Evolutionary conservation across 2,329 filamentous ascomycete genomes (phyloP), one percentile per base, ranked within the genome.

Genomic region (Calonectria hawksworthii): DNA sequence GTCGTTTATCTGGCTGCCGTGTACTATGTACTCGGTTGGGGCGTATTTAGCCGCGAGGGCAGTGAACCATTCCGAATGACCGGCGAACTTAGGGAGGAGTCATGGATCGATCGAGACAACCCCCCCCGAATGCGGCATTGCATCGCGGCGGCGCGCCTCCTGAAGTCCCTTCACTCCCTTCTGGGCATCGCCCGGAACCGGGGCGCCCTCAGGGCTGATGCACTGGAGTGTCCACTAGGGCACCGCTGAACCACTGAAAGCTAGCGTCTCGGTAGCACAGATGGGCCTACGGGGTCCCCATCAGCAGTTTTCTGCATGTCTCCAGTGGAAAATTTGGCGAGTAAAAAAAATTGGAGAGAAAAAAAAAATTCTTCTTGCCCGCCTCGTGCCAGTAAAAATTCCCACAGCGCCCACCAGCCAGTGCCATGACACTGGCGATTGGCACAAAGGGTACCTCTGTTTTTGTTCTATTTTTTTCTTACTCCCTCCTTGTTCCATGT

Each of bases 101-200:
- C 21, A 78, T 75, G 76, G 77, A 79, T 78, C 74, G 76, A 80
- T 79, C 78, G 79, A 78, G 76, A 74, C 65, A 70, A 73, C 38
- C 61, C 65, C 77, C 38, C 41, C 77, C 41, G 69, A 72, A 75
- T 68, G 72, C 77, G 76, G 75, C 71, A 72, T 28, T 68, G 41
- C 56, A 64, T 50, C 47, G 32, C 74, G 68, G 76, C 75, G 75
- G 71, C 54, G 38, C 30, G 38, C 34, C 66, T 8, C 61, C 61
- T 23, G 71, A 74, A 68, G 77, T 61, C 59, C 67, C 66, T 76
- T 70, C 70, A 70, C 59, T 44, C 44, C 23, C 56, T 41, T 14
- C 64, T 67, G 38, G 54, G 69, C 30, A 32, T 69, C 65, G 44
- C 69, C 64, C 50, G 38, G 65, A 56, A 44, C 64, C 52, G 72